Evolutionary conservation across 495 filamentous ascomycete genomes (phyloP).

Genomic region (Aspergillus biplanus): DNA sequence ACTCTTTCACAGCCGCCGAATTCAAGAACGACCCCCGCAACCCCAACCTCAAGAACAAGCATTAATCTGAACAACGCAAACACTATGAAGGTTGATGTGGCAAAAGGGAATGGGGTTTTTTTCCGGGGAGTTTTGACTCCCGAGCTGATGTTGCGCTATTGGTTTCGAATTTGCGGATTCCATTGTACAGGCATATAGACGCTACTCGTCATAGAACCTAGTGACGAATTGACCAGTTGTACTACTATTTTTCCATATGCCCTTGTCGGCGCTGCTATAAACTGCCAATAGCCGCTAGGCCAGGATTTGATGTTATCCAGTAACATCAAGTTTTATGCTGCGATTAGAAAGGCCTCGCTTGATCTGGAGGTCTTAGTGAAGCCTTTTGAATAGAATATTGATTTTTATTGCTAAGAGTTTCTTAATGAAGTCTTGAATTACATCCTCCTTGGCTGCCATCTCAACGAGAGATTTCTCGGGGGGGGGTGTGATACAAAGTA

Average conservation of each 20-base stretch:
- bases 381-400: too few relatives aligned
- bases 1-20: slow-evolving; percentile 68
- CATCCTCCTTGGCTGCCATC: too few relatives aligned
- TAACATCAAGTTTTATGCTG: too few relatives aligned
- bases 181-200: slow-evolving; percentile 52
- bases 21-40: slow-evolving; percentile 97
- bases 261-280: background rate
- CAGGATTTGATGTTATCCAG: too few relatives aligned
- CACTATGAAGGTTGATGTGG: slow-evolving; percentile 15
- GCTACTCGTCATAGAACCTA: slow-evolving; percentile 40
- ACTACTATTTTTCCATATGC: slow-evolving; percentile 33
- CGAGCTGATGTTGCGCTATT: slow-evolving; percentile 29
- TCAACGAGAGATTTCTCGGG: too few relatives aligned
- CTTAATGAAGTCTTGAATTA: too few relatives aligned
- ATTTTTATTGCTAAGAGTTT: too few relatives aligned
- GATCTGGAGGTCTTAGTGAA: too few relatives aligned
- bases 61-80: slow-evolving; percentile 33
- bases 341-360: too few relatives aligned
- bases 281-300: background rate
- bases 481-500: too few relatives aligned
- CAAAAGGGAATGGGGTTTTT: slow-evolving; percentile 16
- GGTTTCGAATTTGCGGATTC: slow-evolving; percentile 38
- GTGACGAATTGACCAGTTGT: slow-evolving; percentile 52
- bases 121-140: slow-evolving; percentile 21
- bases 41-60: slow-evolving; percentile 65